These are phyloP conservation scores for Tylopilus plumbeoviolaceoides DNA, from an alignment of 768 basidiomycete genomes.

Conservation along the genomic window DNA sequence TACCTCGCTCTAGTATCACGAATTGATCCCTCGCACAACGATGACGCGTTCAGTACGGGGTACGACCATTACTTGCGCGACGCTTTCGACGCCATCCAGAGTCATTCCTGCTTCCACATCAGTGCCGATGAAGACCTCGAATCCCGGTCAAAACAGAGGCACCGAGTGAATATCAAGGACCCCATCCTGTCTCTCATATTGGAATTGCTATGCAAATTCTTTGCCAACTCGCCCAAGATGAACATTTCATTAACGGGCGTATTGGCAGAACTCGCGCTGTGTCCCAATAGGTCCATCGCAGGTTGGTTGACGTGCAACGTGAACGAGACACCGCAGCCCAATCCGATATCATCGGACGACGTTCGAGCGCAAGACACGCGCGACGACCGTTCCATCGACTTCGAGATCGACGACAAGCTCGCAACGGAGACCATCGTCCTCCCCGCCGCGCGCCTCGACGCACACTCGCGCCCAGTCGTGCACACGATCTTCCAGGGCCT, in stretches of 20 bases:
- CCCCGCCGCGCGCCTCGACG: conserved; percentile 67
- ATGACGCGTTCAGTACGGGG: conserved; percentile 76
- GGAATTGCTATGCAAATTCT: conserved; percentile 70
- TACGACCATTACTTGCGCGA: conserved; percentile 82
- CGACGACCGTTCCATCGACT: conserved; percentile 83
- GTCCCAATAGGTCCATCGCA: conserved; percentile 79
- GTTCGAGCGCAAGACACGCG: conserved; percentile 43
- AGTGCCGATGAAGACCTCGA: conserved; percentile 41
- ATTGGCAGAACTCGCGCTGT: conserved; percentile 74
- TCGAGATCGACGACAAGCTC: conserved; percentile 61
- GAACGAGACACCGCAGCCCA: conserved; percentile 34
- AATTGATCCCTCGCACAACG: conserved; percentile 64
- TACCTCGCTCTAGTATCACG: conserved; percentile 78
- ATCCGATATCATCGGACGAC: conserved; percentile 3
- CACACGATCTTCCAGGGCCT: conserved; percentile 79
- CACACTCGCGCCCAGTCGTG: conserved; percentile 70
- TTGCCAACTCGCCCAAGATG: conserved; percentile 78
- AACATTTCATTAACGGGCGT: conserved; percentile 88
- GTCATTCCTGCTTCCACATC: conserved; percentile 54
- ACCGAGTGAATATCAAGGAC: conserved; percentile 76
- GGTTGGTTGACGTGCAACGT: conserved; percentile 82
- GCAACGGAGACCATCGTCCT: conserved; percentile 52
- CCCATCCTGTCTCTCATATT: conserved; percentile 69
- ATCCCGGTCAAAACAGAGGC: conserved; percentile 46
- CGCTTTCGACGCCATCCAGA: conserved; percentile 63